Base-by-base conservation (phyloP, 2,329 filamentous ascomycete genomes). In the Cercospora sojina region DNA sequence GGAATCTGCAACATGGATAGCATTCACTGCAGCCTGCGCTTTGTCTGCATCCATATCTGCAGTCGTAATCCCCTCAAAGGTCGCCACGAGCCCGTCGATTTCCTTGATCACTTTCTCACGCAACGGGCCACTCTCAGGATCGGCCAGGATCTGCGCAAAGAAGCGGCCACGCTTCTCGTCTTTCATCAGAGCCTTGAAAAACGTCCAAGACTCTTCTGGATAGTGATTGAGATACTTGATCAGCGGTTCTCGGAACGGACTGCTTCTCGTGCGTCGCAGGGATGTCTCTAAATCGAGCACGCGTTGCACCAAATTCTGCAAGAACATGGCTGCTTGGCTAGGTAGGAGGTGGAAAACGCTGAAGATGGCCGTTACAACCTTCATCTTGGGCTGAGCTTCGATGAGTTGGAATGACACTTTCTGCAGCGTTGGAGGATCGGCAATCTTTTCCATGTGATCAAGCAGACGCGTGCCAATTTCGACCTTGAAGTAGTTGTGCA, bases 401-500 rank as follows among this genome's bases (percentile, higher is more conserved):
- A 98, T 92, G 71, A 97, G 89, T 1, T 90, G 93, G 78, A 99
- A 99, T 0, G 94, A 97, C 1, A 95, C 91, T 74, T 93, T 92
- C 77, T 98, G 93, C 71, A 98, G 82, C 13, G 88, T 86, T 60
- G 83, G 85, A 2, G 91, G 86, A 66, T 97, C 93, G 1, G 94
- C 93, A 70, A 99, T 93, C 10, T 90, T 87, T 76, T 94, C 94
- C 79, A 97, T 90, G 74, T 99, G 95, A 70, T 98, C 94, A 9
- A 99, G 84, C n/a, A 99, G 81, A 25, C 95, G 88, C 23, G 92
- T 87, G 6, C 95, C 96, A 62, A 99, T 99, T 77, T 99, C 95
- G 0, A 98, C 93, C 80, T 99, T 99, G 81, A 99, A 99, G 78
- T 99, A 99, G 67, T 95, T 98, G 0, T 94, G 99, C 18, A 99